Evolutionary conservation across 2,329 filamentous ascomycete species (phyloP), one percentile per base, ranked within the genome.

Genomic region (Microascus cirrosus): DNA sequence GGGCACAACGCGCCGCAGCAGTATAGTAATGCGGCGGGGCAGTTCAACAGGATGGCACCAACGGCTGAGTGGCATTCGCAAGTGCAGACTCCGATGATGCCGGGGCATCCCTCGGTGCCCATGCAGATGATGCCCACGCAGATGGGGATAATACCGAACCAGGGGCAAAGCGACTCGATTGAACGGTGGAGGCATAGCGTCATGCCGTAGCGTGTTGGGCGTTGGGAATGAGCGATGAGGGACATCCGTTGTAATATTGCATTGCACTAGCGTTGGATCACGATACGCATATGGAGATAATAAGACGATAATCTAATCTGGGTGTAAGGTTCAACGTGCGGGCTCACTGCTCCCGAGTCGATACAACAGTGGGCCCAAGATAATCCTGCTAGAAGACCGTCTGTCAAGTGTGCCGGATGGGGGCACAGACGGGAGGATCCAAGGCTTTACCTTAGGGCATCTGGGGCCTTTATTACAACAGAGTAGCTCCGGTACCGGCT

Each of bases 1-100:
- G 58, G 67, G 55, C 71, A 71, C 28, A 67, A 65, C n/a, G 45
- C 45, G 42, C 22, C 45, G 36, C 12, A 11, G 63, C 2, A 62
- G 62, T 22, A 63, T 67, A 62, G 39, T 6, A 15, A 55, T 53
- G 36, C 58, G 57, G 13, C 32, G 51, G 36, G 34, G 11, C 36
- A 32, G 54, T 55, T 24, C 34, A 50, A 32, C 28, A 34, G 35
- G 42, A 10, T 20, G 25, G 53, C 36, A 18, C 50, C 20, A 28
- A n/a, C 50, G 20, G 59, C 55, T 53, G 22, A 53, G 52, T 24
- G 35, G 53, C 13, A 22, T 13, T 52, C 39, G 28, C 52, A 45
- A 42, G 54, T 50, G 58, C 36, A 42, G 36, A 13, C 12, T 12
- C 36, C 12, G 12, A 42, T 32, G 28, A 32, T 42, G 62, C 20